Base-by-base conservation (phyloP, 148 eudicot genomes). In the Rhododendron henanense region DNA sequence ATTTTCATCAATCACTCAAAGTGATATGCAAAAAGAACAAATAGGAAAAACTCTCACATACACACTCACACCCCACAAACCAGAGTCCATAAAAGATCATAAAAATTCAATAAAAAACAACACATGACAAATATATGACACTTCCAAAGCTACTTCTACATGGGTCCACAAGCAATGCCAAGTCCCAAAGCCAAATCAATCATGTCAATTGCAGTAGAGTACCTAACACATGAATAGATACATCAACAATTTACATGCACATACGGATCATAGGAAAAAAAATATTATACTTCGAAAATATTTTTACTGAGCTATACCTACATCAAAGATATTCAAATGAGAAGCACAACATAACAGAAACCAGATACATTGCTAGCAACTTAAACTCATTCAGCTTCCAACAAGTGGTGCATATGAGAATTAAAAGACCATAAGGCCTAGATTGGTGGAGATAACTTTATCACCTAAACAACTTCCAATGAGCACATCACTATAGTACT, bases 121-220 rank as follows among this genome's bases (percentile, higher is more conserved):
- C 28, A n/a, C 31, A 63, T 11, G 19, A 21, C 3, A 63, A n/a
- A 63, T 7, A 63, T n/a, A 63, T 21, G 67, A 61, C 69, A 61
- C 71, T 63, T 63, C 71, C 3, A 63, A 23, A 63, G 71, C 71
- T 65, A n/a, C 31, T n/a, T 65, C 71, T 65, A 21, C 11, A n/a
- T 65, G 33, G 31, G 31, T n/a, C 10, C 71, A 65, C 71, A 65
- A n/a, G 31, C 4, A 65, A n/a, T 65, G 31, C 71, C 71, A 65
- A n/a, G 71, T 65, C 71, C 71, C 71, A n/a, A 65, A 65, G 28
- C n/a, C 71, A 65, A 65, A n/a, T n/a, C 71, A 65, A n/a, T n/a
- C 31, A 65, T 65, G 31, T 65, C 31, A 65, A 65, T 65, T 65
- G 31, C 71, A 8, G n/a, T n/a, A 65, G 71, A n/a, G 71, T 65